Percentiles rank a stretch among this genome's conserved stretches.
Conservation (phyloP, 2,329 filamentous ascomycete species). For the Nothopassalora personata region DNA sequence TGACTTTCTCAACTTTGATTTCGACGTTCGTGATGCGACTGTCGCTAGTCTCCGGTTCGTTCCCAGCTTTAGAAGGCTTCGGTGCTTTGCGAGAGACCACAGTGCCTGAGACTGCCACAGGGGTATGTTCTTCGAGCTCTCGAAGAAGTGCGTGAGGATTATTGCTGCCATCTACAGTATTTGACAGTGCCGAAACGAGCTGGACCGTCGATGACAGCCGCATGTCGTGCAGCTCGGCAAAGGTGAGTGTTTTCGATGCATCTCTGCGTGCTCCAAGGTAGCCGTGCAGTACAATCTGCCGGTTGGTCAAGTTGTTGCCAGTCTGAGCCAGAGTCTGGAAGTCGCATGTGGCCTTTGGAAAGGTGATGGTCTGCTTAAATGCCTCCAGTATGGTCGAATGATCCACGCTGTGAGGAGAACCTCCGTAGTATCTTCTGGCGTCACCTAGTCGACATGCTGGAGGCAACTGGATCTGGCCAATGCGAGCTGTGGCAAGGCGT, state of each 20-base stretch:
- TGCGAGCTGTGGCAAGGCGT: background rate
- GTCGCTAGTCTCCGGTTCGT: background rate
- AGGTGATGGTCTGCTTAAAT: slow-evolving; percentile 37
- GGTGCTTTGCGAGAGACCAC: slow-evolving; percentile 40
- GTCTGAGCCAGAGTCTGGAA: slow-evolving; percentile 26
- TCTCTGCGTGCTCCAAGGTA: slow-evolving; percentile 66
- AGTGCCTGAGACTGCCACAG: slow-evolving; percentile 50
- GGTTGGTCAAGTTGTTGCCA: slow-evolving; percentile 22
- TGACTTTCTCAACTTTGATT: slow-evolving; percentile 57
- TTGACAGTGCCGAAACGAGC: slow-evolving; percentile 28
- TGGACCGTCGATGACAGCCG: slow-evolving; percentile 40
- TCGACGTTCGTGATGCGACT: slow-evolving; percentile 15
- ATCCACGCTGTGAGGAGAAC: background rate
- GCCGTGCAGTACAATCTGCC: slow-evolving; percentile 57
- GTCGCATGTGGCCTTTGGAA: slow-evolving; percentile 42
- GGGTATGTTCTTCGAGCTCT: slow-evolving; percentile 39
- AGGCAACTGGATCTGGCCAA: background rate
- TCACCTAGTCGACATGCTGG: background rate
- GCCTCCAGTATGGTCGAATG: slow-evolving; percentile 11
- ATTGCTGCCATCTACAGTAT: slow-evolving; percentile 24
- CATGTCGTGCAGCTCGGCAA: slow-evolving; percentile 53
- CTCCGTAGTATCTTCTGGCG: background rate
- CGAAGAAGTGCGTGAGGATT: slow-evolving; percentile 24
- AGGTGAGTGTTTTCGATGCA: slow-evolving; percentile 64
- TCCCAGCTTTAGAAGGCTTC: slow-evolving; percentile 20